Evolutionary conservation across 768 basidiomycete genomes (phyloP).

Genomic region (Xerocomus brunneocitrinus): DNA sequence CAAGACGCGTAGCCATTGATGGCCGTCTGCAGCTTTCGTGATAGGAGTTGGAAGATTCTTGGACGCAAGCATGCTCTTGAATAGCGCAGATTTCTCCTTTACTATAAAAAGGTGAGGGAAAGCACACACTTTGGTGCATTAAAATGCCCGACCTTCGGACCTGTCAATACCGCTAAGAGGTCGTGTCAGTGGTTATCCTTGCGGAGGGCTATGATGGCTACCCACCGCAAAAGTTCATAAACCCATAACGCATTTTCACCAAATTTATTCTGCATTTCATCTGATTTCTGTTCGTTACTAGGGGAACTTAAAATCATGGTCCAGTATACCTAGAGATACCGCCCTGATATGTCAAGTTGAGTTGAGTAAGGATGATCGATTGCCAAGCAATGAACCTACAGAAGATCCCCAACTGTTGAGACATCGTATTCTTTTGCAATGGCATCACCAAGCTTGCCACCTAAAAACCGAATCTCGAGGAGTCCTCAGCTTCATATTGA

Average conservation of each 20-base stretch:
- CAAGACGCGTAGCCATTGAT: constrained; percentile 88
- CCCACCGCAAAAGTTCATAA: constrained; percentile 82
- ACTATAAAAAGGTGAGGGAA: constrained; percentile 45
- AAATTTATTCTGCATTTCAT: constrained; percentile 75
- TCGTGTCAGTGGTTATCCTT: not conserved
- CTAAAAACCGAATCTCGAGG: constrained; percentile 82
- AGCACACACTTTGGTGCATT: not conserved
- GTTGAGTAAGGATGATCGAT: constrained; percentile 1
- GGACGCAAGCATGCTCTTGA: constrained; percentile 94
- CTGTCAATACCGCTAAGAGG: constrained; percentile 73
- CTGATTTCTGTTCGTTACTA: constrained; percentile 32
- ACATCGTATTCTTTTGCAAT: constrained; percentile 86
- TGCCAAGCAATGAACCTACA: constrained; percentile 48
- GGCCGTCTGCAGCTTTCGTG: constrained; percentile 66
- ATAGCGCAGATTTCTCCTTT: constrained; percentile 72
- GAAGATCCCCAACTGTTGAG: constrained; percentile 83
- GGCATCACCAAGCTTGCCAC: constrained; percentile 89
- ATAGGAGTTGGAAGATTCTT: constrained; percentile 87
- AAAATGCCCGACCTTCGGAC: constrained; percentile 60
- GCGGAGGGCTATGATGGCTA: not conserved
- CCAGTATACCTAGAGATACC: constrained; percentile 49
- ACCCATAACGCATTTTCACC: constrained; percentile 88
- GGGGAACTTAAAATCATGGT: not conserved
- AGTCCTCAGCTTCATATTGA: not conserved
- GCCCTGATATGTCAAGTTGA: constrained; percentile 34